phyloP scores from a whole-genome alignment of 2,329 filamentous ascomycete genomes.

The Curvularia sp. region DNA sequence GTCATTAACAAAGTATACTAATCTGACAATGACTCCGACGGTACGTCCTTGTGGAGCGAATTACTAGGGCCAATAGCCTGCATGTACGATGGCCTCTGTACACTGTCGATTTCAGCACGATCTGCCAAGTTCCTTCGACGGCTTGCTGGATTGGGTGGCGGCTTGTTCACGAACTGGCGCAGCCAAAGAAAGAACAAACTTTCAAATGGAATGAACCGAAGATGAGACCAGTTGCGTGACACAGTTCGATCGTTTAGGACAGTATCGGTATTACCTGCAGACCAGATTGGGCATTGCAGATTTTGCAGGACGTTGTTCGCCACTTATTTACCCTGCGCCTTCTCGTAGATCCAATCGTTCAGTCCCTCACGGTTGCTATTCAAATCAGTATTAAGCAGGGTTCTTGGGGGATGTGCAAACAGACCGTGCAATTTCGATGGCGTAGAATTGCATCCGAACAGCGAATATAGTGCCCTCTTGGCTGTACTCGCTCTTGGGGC shows the following conservation, averaged over 20 bases:
- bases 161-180: constrained; percentile 4
- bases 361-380: constrained; percentile 79
- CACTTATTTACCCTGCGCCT: constrained; percentile 62
- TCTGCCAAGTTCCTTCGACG: constrained; percentile 1
- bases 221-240: constrained; percentile 9
- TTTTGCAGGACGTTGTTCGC: neutral
- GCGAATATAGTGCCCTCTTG: constrained; percentile 90
- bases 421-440: constrained; percentile 75
- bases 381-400: constrained; percentile 25
- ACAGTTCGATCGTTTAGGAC: constrained; percentile 13
- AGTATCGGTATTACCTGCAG: constrained; percentile 1
- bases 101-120: neutral
- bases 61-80: neutral
- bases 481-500: constrained; percentile 82
- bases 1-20: neutral
- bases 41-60: neutral
- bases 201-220: constrained; percentile 4
- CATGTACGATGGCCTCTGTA: neutral
- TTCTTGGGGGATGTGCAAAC: constrained; percentile 25
- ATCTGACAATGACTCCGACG: neutral
- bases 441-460: constrained; percentile 84
- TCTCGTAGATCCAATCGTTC: constrained; percentile 97
- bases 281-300: neutral
- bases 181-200: constrained; percentile 12
- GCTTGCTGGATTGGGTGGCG: neutral